Percentiles rank a stretch among this genome's conserved stretches.
phyloP scores from a whole-genome alignment of 2,329 filamentous ascomycete genomes.

The Alternaria triticimaculans region DNA sequence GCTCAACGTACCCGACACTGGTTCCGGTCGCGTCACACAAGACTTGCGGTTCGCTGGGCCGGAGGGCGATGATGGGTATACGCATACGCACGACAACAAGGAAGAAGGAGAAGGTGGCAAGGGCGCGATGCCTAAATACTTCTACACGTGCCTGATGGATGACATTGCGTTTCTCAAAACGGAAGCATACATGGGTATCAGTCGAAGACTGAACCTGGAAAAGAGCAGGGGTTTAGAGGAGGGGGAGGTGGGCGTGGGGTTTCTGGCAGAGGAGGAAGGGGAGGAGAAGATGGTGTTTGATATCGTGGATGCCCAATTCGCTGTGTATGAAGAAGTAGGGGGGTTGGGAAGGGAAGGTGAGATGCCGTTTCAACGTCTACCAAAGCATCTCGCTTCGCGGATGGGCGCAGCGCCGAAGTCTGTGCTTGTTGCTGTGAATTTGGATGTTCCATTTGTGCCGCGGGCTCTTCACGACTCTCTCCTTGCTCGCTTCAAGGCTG shows the following conservation, averaged over 20 bases:
- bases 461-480: background rate
- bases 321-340: background rate
- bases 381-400: background rate
- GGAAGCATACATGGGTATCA: background rate
- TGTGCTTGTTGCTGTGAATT: background rate
- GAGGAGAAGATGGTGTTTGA: constrained; percentile 1
- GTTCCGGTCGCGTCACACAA: background rate
- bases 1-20: background rate
- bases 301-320: background rate
- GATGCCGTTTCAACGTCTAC: background rate
- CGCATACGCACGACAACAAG: background rate
- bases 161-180: background rate
- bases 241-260: background rate
- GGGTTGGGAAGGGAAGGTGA: background rate
- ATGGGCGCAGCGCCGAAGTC: background rate
- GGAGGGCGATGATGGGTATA: background rate
- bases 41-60: background rate
- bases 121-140: background rate
- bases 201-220: constrained; percentile 4
- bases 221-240: background rate
- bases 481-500: background rate
- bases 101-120: background rate
- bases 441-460: background rate
- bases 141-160: constrained; percentile 1
- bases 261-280: background rate